A percentile compares a stretch with the other conserved stretches of the same genome.
Evolutionary conservation across 169 alveolate genomes (phyloP).

Genomic region (Plasmodium vivax): DNA sequence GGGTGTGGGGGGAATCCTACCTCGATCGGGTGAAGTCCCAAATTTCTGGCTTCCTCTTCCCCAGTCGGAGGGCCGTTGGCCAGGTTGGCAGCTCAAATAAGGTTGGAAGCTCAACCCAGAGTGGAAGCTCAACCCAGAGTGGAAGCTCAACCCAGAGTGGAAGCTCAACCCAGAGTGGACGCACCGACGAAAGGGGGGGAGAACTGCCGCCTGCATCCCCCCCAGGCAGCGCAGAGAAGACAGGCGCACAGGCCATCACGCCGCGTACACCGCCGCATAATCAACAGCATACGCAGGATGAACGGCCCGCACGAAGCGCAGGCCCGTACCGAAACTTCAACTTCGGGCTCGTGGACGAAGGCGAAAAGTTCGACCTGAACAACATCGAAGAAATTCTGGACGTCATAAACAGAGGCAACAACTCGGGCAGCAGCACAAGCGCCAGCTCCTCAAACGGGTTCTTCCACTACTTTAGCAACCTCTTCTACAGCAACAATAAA

Average conservation of each 20-base stretch:
- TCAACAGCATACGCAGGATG: no score
- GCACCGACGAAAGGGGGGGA: neutral
- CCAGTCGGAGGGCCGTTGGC: neutral
- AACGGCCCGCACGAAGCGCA: neutral
- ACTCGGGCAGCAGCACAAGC: constrained; percentile 4
- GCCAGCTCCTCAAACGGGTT: constrained; percentile 62
- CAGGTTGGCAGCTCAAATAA: neutral
- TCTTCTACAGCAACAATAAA: constrained; percentile 50
- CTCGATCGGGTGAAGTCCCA: constrained; percentile 2
- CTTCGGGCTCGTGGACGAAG: constrained; percentile 41
- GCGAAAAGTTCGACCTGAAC: constrained; percentile 31
- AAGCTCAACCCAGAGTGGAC: neutral
- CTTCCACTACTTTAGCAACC: constrained; percentile 48
- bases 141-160: no score
- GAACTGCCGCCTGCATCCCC: neutral
- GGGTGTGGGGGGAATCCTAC: constrained; percentile 40
- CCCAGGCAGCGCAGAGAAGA: neutral
- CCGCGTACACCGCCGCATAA: neutral
- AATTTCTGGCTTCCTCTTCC: constrained; percentile 19
- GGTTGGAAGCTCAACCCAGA: no score
- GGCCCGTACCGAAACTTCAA: constrained; percentile 36
- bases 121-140: no score
- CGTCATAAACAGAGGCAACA: constrained; percentile 48
- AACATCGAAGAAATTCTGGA: constrained; percentile 74
- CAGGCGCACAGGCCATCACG: neutral